Evolutionary conservation across 345 rosid genomes (phyloP), one percentile per base, ranked within the genome.

Genomic region (Durio zibethinus): DNA sequence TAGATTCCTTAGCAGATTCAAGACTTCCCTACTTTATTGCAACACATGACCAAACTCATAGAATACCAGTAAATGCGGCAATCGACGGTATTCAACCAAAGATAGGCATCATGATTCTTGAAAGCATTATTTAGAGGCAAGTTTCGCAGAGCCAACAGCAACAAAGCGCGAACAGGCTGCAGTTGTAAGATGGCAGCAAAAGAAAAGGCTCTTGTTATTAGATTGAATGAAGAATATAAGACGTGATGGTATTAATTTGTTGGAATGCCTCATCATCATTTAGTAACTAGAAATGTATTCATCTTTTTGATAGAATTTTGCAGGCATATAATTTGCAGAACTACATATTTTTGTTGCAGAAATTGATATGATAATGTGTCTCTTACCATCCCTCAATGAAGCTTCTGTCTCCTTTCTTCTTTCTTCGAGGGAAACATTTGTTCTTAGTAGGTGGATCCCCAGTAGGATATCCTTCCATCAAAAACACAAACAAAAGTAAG

Each of bases 91-190:
- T 21, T 54, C 31, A 72, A 35, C 63, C 53, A 3, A 69, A 40
- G 8, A 1, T 6, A 50, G 35, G 72, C 0, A 3, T 29, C 7
- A 40, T 9, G 8, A 67, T 20, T 20, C 36, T 48, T 15, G 27
- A n/a, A 59, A 75, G 60, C 65, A 53, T 66, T 10, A 15, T 35
- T 83, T 56, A 87, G 86, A 71, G 78, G 85, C 94, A 90, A 33
- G 77, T 80, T 82, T 87, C 92, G 73, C 90, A 87, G 27, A 87
- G 66, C 92, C 92, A 89, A 75, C 94, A 90, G 83, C 94, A 90
- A 77, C 92, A 90, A 29, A 90, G 87, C 47, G 90, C 87, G 36
- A 84, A 86, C 65, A 89, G 84, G 84, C 94, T 88, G 89, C 83
- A 79, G 59, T 42, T 61, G 1, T 2, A 36, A 77, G 23, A 66